Base-by-base conservation (phyloP, 139 green algal species). In the Closterium sp. region DNA sequence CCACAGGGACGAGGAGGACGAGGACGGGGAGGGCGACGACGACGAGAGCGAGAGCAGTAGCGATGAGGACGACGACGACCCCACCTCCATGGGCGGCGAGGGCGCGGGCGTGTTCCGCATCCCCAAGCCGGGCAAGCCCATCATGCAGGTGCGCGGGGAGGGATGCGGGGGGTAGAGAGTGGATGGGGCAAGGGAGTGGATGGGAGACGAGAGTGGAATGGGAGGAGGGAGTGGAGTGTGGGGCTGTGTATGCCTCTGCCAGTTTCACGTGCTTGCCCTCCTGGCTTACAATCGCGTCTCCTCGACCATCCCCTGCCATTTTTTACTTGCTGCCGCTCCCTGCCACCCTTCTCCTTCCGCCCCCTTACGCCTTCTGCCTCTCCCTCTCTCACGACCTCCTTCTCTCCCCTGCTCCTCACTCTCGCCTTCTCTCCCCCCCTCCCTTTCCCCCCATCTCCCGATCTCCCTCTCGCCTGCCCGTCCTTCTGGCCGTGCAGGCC, bases 31-130 rank as follows among this genome's bases (percentile, higher is more conserved):
- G 86, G 93, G 95, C 34, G 94, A 90, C 8, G 93, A 95, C 33
- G 64, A 84, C 66, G 32, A 66, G 10, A 76, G 55, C 88, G 76
- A 31, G 55, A 93, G 88, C 12, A 43, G 90, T 16, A 91, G 95
- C 4, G 95, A 96, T 28, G 95, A 95, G 28, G 93, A 90, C 7
- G 93, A 94, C 30, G 95, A 96, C 76, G 93, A 95, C 34, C 94
- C 43, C n/a, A 36, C 21, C 9, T 7, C 89, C 25, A 33, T 38
- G 32, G 84, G 31, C 32, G 84, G 84, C 12, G 84, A 31, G n/a
- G 87, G n/a, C 28, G n/a, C 38, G 30, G 86, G n/a, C 12, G 86
- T 33, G 30, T 31, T 64, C 36, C 30, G 86, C 28, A 89, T 32
- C 36, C 87, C 90, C 33, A 33, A 84, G 87, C 35, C 30, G 34